A percentile compares a stretch with the other conserved stretches of the same genome.
Conservation (phyloP, 352 stramenopile genomes). For the Phytophthora macrochlamydospora region DNA sequence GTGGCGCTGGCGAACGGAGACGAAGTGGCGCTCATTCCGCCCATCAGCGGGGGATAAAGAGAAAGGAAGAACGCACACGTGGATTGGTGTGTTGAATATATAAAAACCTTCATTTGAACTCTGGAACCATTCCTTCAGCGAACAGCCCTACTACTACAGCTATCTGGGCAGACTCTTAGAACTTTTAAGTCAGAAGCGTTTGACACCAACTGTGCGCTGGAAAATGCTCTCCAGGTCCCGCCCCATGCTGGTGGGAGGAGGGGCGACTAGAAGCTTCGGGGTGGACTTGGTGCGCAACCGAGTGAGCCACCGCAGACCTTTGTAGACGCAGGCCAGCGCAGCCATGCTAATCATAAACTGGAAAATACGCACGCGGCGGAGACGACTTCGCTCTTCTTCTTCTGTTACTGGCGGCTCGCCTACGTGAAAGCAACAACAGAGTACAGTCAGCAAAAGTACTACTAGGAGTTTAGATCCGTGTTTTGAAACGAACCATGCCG, state of each 20-base stretch:
- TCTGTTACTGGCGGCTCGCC: conserved; percentile 61
- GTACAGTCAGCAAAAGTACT: neutral
- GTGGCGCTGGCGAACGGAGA: conserved; percentile 58
- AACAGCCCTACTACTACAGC: too few species aligned
- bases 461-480: neutral
- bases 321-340: conserved; percentile 59
- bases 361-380: conserved; percentile 77
- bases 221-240: conserved; percentile 76
- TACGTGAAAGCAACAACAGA: neutral
- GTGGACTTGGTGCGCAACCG: conserved; percentile 41
- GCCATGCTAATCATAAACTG: conserved; percentile 78
- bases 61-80: neutral
- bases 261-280: conserved; percentile 41
- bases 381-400: conserved; percentile 75
- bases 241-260: conserved; percentile 27
- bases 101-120: conserved; percentile 7
- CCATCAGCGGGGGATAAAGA: conserved; percentile 56
- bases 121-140: neutral
- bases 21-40: conserved; percentile 83
- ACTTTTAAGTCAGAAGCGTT: conserved; percentile 25
- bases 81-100: conserved; percentile 10
- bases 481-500: conserved; percentile 49
- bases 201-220: conserved; percentile 56
- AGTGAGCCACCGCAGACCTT: conserved; percentile 59
- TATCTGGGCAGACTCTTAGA: neutral